A percentile compares a stretch with the other conserved stretches of the same genome.
These are phyloP conservation scores for Podochytrium sp. DNA, from an alignment of 192 early-diverging fungal species.

Conservation along the genomic window DNA sequence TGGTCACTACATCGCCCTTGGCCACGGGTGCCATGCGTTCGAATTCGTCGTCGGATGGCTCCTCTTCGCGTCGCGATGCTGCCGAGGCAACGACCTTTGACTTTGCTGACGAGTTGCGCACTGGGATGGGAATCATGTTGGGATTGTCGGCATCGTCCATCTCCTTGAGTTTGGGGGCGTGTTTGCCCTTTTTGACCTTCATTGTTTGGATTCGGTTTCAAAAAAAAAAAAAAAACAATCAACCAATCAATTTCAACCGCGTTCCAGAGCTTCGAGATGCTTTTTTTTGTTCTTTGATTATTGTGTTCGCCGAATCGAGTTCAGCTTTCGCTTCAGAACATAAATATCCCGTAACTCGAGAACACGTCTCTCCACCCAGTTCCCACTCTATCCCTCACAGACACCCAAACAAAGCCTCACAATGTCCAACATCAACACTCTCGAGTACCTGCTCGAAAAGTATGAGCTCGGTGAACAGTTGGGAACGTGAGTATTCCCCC, in stretches of 20 bases:
- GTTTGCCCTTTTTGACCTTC: constrained; percentile 12
- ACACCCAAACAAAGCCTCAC: neutral
- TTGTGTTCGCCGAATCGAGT: no score
- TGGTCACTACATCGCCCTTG: constrained; percentile 4
- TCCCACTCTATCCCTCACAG: neutral
- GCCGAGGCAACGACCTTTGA: neutral
- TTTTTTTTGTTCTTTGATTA: neutral
- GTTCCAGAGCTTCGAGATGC: no score
- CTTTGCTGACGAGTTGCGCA: neutral
- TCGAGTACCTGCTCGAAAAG: constrained; percentile 37
- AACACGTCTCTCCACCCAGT: no score
- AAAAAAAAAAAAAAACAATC: constrained; percentile 1
- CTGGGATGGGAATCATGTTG: constrained; percentile 27
- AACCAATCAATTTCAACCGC: no score
- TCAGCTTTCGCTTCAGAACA: no score
- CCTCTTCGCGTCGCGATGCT: neutral
- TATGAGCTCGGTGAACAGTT: constrained; percentile 48
- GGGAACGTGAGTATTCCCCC: constrained; percentile 47
- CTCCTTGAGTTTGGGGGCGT: neutral
- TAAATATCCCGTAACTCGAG: no score
- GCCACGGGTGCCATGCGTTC: constrained; percentile 8
- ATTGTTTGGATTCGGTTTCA: neutral
- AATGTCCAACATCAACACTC: constrained; percentile 19
- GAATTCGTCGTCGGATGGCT: neutral
- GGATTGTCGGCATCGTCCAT: constrained; percentile 26